These are phyloP conservation scores for Acanthamoeba culbertsoni DNA, from an alignment of 208 protist species.

Conservation along the genomic window DNA sequence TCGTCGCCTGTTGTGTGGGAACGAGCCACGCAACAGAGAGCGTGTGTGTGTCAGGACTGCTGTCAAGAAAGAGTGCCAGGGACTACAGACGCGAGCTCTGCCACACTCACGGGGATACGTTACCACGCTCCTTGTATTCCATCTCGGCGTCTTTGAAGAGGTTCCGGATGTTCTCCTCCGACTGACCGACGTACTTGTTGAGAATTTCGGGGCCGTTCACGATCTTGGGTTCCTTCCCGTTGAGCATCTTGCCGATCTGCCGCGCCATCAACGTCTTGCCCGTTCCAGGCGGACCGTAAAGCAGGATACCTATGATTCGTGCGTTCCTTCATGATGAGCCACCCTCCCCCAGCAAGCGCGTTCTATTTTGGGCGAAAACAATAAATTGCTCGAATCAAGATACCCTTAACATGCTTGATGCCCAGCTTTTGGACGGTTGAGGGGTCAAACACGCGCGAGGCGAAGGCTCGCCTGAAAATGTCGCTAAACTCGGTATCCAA, in stretches of 20 bases:
- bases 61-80: no score
- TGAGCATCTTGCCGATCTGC: constrained; percentile 99
- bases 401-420: constrained; percentile 96
- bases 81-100: no score
- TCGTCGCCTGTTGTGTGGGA: constrained; percentile 94
- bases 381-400: neutral
- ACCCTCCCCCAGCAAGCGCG: no score
- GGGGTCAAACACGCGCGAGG: constrained; percentile 94
- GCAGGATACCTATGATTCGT: constrained; percentile 94
- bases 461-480: constrained; percentile 98
- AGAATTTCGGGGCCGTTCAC: constrained; percentile 98
- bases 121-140: constrained; percentile 13
- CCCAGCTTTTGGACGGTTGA: constrained; percentile 94
- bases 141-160: constrained; percentile 97
- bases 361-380: no score
- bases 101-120: no score
- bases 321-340: no score
- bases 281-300: constrained; percentile 98
- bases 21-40: no score
- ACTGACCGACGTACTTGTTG: constrained; percentile 98
- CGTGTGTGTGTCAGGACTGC: no score
- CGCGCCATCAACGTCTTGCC: constrained; percentile 99
- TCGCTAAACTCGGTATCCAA: constrained; percentile 94
- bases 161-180: constrained; percentile 99
- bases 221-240: constrained; percentile 93